Conservation (phyloP, 1,284 basidiomycete species). For the Chalciporus piperatoides region DNA sequence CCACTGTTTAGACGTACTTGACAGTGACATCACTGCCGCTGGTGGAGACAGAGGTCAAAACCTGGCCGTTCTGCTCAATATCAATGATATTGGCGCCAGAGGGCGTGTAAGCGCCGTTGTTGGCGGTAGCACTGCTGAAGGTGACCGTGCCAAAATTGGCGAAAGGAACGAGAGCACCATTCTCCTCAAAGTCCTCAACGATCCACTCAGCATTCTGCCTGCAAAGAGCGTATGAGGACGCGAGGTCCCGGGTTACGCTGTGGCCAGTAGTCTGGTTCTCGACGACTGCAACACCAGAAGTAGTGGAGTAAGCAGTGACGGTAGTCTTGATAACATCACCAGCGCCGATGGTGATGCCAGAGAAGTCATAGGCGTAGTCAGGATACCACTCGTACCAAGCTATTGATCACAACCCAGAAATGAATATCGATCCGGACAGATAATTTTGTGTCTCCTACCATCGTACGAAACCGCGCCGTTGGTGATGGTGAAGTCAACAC, state of each 20-base stretch:
- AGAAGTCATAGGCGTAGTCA: constrained; percentile 13
- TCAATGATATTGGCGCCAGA: constrained; percentile 11
- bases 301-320: constrained; percentile 18
- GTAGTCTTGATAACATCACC: constrained; percentile 17
- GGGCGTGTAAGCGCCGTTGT: constrained; percentile 13
- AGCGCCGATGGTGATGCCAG: constrained; percentile 13
- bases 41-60: constrained; percentile 15
- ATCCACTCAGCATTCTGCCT: constrained; percentile 25
- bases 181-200: constrained; percentile 19
- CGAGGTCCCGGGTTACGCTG: constrained; percentile 4
- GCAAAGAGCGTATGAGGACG: constrained; percentile 21
- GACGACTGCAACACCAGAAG: constrained; percentile 15
- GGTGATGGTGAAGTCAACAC: constrained; percentile 16
- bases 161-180: constrained; percentile 2
- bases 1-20: constrained; percentile 1
- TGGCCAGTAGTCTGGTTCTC: constrained; percentile 19
- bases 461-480: constrained; percentile 3
- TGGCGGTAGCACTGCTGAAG: constrained; percentile 17
- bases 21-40: constrained; percentile 5
- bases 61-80: constrained; percentile 15
- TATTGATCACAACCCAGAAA: neutral
- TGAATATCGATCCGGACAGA: neutral
- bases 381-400: constrained; percentile 3
- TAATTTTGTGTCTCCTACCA: constrained; percentile 7
- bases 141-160: constrained; percentile 20